Evolutionary conservation across 179 eudicot genomes (phyloP).

Genomic region (Amaranthus tricolor): DNA sequence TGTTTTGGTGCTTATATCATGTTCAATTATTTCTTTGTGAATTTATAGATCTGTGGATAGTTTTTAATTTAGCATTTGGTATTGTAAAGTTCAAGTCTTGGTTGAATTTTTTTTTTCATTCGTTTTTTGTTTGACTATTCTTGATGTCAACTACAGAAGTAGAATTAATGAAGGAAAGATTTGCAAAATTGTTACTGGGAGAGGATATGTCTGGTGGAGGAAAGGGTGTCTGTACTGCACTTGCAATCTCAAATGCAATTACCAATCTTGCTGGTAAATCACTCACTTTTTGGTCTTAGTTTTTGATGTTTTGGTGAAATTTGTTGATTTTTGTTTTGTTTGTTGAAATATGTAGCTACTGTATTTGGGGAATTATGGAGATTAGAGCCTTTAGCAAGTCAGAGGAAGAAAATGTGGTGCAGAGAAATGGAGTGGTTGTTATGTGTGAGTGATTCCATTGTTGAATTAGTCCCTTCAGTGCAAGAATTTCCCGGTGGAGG

Average conservation of each 20-base stretch:
- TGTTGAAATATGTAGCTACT: constrained; percentile 47
- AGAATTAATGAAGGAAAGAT: constrained; percentile 95
- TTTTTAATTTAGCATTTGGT: not conserved
- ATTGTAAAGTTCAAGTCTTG: not conserved
- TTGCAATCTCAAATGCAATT: constrained; percentile 91
- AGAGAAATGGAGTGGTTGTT: constrained; percentile 93
- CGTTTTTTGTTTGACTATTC: not conserved
- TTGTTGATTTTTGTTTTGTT: constrained; percentile 4
- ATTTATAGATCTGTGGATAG: constrained; percentile 4
- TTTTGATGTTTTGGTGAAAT: not conserved
- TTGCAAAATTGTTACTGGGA: constrained; percentile 89
- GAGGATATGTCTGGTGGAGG: constrained; percentile 99
- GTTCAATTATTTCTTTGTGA: not conserved
- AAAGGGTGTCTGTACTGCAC: constrained; percentile 91
- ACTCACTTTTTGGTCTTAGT: not conserved
- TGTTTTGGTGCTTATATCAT: not conserved
- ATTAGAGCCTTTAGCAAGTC: constrained; percentile 74
- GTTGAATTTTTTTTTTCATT: not conserved
- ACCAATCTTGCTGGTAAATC: constrained; percentile 83
- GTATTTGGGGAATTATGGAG: constrained; percentile 93
- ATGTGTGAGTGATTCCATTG: constrained; percentile 86
- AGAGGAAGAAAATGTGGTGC: constrained; percentile 81
- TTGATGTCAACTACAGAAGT: constrained; percentile 41
- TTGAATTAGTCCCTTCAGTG: constrained; percentile 79
- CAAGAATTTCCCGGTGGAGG: constrained; percentile 82